A percentile compares a stretch with the other conserved stretches of the same genome.
Evolutionary conservation across 148 eudicot species (phyloP).

Genomic region (Mesembryanthemum crystallinum): DNA sequence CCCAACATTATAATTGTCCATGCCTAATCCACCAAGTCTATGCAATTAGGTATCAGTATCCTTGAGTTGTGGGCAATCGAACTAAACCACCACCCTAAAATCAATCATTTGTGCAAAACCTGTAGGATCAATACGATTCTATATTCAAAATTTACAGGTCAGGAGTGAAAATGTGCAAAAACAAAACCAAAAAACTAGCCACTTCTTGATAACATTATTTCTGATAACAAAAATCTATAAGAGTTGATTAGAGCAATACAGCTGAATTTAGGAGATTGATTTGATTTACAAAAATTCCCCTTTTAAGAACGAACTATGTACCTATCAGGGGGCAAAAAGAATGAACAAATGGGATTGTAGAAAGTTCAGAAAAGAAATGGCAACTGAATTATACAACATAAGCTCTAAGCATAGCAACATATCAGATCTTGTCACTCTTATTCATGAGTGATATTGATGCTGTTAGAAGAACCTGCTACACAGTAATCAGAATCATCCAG

Average conservation of each 20-base stretch:
- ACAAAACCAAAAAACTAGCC: neutral
- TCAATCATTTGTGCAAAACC: too few species aligned
- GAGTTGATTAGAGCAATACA: neutral
- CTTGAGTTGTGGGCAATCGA: too few species aligned
- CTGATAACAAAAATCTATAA: neutral
- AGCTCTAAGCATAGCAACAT: neutral
- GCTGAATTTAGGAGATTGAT: neutral
- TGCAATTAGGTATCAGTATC: too few species aligned
- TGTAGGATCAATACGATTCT: too few species aligned
- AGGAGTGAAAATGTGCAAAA: neutral
- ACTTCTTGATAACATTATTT: neutral
- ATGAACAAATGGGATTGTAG: slow-evolving; percentile 15
- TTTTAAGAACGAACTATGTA: neutral
- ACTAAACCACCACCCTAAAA: too few species aligned
- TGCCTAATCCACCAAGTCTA: too few species aligned
- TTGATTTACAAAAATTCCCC: slow-evolving; percentile 9
- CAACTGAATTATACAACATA: slow-evolving; percentile 10
- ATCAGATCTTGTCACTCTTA: neutral
- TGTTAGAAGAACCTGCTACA: neutral
- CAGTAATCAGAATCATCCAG: neutral
- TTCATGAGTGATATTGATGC: neutral
- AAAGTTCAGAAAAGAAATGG: neutral
- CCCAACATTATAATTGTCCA: too few species aligned
- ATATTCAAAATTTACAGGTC: too few species aligned
- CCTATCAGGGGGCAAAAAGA: slow-evolving; percentile 1